Evolutionary conservation across 2,329 filamentous ascomycete genomes (phyloP).

Genomic region (Claviceps quebecensis): DNA sequence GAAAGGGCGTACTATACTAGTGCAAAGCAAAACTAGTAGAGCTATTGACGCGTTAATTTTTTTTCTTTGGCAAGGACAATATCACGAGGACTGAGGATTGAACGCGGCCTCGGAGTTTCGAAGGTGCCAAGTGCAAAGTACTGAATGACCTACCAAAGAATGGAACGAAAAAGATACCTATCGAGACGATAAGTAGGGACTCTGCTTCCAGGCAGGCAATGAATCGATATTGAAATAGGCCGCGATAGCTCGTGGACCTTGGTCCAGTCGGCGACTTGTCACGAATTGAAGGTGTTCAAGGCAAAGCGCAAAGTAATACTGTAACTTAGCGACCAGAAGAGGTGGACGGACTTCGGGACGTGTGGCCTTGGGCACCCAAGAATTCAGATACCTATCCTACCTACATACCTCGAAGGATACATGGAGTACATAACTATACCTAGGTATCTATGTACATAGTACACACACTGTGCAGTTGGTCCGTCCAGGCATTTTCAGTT

Average conservation of each 20-base stretch:
- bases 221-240: background rate
- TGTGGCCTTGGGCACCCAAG: constrained; percentile 1
- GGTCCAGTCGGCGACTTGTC: constrained; percentile 1
- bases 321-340: background rate
- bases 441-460: no score
- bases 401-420: no score
- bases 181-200: constrained; percentile 17
- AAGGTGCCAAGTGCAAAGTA: background rate
- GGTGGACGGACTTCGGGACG: constrained; percentile 1
- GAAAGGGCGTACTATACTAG: background rate
- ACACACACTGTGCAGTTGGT: background rate
- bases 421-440: no score
- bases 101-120: background rate
- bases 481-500: background rate
- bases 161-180: constrained; percentile 2
- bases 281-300: background rate
- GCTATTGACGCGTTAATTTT: background rate
- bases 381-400: background rate
- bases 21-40: constrained; percentile 11
- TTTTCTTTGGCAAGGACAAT: background rate
- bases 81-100: background rate
- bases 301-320: background rate
- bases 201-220: constrained; percentile 27
- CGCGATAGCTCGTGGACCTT: constrained; percentile 1
- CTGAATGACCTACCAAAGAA: constrained; percentile 13